A percentile compares a stretch with the other conserved stretches of the same genome.
phyloP scores from a whole-genome alignment of 805 yeast genomes.

The Candida dajiaensis region DNA sequence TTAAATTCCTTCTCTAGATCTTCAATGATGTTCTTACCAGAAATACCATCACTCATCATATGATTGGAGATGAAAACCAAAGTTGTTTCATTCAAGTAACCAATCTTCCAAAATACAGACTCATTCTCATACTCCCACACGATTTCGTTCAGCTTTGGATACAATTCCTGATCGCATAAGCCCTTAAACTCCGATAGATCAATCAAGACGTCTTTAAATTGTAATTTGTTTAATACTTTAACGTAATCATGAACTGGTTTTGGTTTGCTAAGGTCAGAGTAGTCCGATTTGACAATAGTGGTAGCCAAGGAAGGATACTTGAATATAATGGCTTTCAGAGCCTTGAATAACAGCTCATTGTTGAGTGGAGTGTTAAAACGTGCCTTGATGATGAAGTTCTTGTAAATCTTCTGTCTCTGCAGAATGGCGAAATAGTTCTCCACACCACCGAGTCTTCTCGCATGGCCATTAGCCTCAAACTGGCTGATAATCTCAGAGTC shows the following conservation, averaged over 20 bases:
- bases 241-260: conserved; percentile 15
- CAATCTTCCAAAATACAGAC: conserved; percentile 14
- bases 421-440: conserved; percentile 19
- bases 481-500: background rate
- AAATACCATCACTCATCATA: conserved; percentile 17
- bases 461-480: conserved; percentile 12
- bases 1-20: conserved; percentile 10
- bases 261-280: conserved; percentile 11
- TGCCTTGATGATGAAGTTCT: conserved; percentile 13
- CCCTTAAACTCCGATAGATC: conserved; percentile 2
- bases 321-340: conserved; percentile 9
- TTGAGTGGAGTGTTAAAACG: conserved; percentile 8
- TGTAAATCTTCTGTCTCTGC: conserved; percentile 15
- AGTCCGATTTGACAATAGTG: conserved; percentile 14
- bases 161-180: conserved; percentile 6
- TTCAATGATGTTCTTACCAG: conserved; percentile 11
- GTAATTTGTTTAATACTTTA: conserved; percentile 12
- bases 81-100: conserved; percentile 12
- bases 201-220: conserved; percentile 9
- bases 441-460: conserved; percentile 17
- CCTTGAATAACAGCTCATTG: conserved; percentile 5
- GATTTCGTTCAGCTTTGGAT: conserved; percentile 8
- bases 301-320: conserved; percentile 15
- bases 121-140: conserved; percentile 13
- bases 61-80: conserved; percentile 17